Evolutionary conservation across 1,139 yeast species (phyloP), one percentile per base, ranked within the genome.

Genomic region (Hyphopichia burtonii): DNA sequence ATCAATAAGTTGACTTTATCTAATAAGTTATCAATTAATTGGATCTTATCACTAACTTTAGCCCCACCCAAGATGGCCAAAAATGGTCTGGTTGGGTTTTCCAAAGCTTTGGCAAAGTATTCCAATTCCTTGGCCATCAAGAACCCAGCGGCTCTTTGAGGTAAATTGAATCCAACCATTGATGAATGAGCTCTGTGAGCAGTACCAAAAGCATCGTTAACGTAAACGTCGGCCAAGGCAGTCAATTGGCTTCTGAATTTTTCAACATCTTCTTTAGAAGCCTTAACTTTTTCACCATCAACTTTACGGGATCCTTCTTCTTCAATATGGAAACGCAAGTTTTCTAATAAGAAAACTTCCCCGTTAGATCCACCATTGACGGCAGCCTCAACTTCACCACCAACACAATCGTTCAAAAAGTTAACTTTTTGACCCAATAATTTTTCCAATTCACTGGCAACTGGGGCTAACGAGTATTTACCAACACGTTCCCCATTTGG

Each of bases 161-260:
- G 91, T 58, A 89, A 80, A 58, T 91, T 89, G 55, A 91, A 76
- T 60, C 98, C 98, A 61, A 93, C 98, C 89, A 93, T 90, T 39
- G 98, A 91, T 41, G 97, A 89, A 78, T 91, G 98, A 50, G 98
- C 98, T 78, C 98, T 88, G 84, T 91, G 98, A 43, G 97, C 96
- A 52, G 98, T 93, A 65, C 98, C 98, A 61, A 91, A 91, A 46
- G 98, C 98, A 68, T 91, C 98, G 71, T 91, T 91, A 67, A 91
- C 83, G 76, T 91, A 91, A 53, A 91, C 96, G 61, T 91, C 98
- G 54, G 96, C 97, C 61, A 91, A 78, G 45, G 86, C 71, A 59
- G 96, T 86, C 74, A 91, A 82, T 63, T 86, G 83, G 58, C 78
- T 62, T 80, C 98, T 87, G 86, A 91, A 91, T 61, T 75, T 80